Percentiles rank a stretch among this genome's conserved stretches.
Evolutionary conservation across 768 basidiomycete species (phyloP).

Genomic region (Asterophora lycoperdoides): DNA sequence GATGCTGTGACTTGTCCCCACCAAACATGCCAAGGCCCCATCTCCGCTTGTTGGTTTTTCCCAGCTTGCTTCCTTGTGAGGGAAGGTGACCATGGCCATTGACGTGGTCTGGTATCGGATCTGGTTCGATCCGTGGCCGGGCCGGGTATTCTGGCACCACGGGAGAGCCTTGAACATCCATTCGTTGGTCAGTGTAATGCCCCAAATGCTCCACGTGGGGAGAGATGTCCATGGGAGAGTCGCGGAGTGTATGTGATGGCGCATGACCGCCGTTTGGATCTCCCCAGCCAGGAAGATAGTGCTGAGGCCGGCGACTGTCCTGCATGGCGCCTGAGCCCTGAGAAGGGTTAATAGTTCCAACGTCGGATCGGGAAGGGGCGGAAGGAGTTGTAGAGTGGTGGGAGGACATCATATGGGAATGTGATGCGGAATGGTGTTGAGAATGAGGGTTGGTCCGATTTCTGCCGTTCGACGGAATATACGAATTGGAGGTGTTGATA

Average conservation of each 20-base stretch:
- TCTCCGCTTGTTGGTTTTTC: constrained; percentile 56
- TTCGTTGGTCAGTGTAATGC: constrained; percentile 41
- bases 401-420: constrained; percentile 14
- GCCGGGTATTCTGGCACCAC: constrained; percentile 49
- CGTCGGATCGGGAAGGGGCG: constrained; percentile 32
- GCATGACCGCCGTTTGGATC: constrained; percentile 13
- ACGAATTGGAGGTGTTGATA: constrained; percentile 34
- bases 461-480: constrained; percentile 32
- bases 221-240: constrained; percentile 61
- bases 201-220: constrained; percentile 43
- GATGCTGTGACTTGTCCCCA: constrained; percentile 51
- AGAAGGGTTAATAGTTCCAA: constrained; percentile 12
- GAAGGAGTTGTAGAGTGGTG: constrained; percentile 18
- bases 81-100: constrained; percentile 36
- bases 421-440: constrained; percentile 31
- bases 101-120: constrained; percentile 33
- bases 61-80: constrained; percentile 46
- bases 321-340: constrained; percentile 24
- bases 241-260: constrained; percentile 31
- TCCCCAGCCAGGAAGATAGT: constrained; percentile 20
- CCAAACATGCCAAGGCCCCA: constrained; percentile 74
- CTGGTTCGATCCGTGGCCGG: constrained; percentile 37
- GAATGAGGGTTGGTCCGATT: constrained; percentile 28
- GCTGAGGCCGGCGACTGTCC: constrained; percentile 25
- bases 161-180: constrained; percentile 50